These are phyloP conservation scores for Diversispora eburnea DNA, from an alignment of 192 early-diverging fungal genomes.

Conservation along the genomic window DNA sequence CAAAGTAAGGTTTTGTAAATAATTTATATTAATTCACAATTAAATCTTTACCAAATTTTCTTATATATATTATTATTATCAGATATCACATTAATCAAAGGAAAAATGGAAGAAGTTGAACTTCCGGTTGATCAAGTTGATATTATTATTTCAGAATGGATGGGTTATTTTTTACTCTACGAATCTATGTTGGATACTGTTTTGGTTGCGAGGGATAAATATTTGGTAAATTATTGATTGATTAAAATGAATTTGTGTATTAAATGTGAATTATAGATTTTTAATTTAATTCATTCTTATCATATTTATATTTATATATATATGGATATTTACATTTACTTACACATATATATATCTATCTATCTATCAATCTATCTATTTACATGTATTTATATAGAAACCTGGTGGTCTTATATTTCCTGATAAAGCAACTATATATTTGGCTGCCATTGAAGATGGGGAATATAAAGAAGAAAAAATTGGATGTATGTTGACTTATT, in stretches of 20 bases:
- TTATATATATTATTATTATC: conserved; percentile 4
- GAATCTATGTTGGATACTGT: conserved; percentile 93
- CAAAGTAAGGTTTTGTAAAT: conserved; percentile 41
- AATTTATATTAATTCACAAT: neutral
- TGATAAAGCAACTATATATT: conserved; percentile 63
- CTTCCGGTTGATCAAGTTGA: conserved; percentile 77
- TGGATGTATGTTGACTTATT: conserved; percentile 35
- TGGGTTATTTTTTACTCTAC: conserved; percentile 89
- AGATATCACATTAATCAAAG: conserved; percentile 57
- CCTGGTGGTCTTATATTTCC: conserved; percentile 62
- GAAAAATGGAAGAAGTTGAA: conserved; percentile 75
- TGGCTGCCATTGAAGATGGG: conserved; percentile 72
- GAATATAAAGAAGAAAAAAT: conserved; percentile 78
- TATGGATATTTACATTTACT: neutral
- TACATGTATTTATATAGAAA: neutral
- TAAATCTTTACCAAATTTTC: neutral
- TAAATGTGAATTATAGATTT: neutral
- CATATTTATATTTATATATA: neutral
- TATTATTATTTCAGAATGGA: conserved; percentile 89
- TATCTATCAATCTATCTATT: no score
- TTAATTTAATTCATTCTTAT: no score
- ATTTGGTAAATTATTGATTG: conserved; percentile 42
- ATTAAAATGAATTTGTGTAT: neutral
- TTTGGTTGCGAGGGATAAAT: conserved; percentile 76
- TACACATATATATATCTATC: neutral